Base-by-base conservation (phyloP, 768 basidiomycete species). In the Kwoniella mangroviensis region DNA sequence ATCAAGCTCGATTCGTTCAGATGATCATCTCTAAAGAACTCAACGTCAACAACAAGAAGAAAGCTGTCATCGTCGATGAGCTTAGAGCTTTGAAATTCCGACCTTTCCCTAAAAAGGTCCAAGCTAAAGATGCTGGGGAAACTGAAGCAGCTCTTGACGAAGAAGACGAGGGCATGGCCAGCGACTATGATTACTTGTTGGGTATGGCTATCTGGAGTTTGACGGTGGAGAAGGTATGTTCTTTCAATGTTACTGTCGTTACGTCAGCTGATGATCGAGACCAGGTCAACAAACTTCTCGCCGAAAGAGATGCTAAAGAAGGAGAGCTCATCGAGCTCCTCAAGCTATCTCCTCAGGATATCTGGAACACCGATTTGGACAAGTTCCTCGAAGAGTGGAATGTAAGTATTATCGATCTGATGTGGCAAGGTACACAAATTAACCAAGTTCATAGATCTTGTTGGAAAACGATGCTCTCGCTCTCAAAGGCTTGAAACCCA, bases 131-230 rank as follows among this genome's bases (percentile, higher is more conserved):
- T 0, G 86, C 87, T 0, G 90, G 88, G 2, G 90, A 93, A 74
- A 85, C 83, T 0, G 91, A 89, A 68, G 88, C 89, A 2, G 85
- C 85, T 11, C 85, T 87, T 3, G 88, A 87, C 3, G 88, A 87
- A 7, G 89, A 85, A 15, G 87, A 83, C 59, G 81, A 84, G 13
- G 83, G 77, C 19, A 78, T 79, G 10, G 85, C 79, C 4, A 86
- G 85, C 52, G 95, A 98, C 84, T 99, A 86, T 79, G 95, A 99
- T 80, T 98, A 99, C 83, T 84, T 99, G 62, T 85, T 99, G 68
- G 89, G 92, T 17, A 98, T 99, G 96, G 85, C 93, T 1, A 96
- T 99, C 79, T 94, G 89, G 86, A 96, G 91, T 84, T 85, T 99
- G 86, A 99, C 96, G 0, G 90, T 88, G 76, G 96, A 98, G 84